phyloP scores from a whole-genome alignment of 306 rosid genomes.

The Coriaria nepalensis region DNA sequence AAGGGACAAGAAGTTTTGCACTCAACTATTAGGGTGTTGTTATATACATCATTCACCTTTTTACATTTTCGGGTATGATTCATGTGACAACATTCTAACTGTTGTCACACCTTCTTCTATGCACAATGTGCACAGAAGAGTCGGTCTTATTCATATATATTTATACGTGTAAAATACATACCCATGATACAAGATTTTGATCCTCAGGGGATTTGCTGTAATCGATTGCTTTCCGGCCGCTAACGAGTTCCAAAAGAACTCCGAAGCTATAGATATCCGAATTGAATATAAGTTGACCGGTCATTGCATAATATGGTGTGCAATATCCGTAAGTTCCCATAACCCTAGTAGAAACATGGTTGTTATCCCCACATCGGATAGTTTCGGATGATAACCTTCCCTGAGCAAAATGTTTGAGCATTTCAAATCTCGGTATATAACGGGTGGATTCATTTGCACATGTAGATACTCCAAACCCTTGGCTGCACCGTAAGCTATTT shows the following conservation, averaged over 20 bases:
- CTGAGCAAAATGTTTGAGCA: constrained; percentile 45
- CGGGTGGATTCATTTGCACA: constrained; percentile 42
- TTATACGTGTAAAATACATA: neutral
- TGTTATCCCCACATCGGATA: constrained; percentile 54
- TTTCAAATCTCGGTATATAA: constrained; percentile 59
- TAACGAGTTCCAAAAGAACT: constrained; percentile 50
- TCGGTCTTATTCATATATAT: too few species aligned
- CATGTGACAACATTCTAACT: too few species aligned
- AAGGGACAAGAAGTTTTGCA: too few species aligned
- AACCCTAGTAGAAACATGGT: constrained; percentile 57
- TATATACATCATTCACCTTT: too few species aligned
- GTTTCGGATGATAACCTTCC: constrained; percentile 39
- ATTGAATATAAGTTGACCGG: constrained; percentile 47
- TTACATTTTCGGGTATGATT: too few species aligned
- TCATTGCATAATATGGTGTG: constrained; percentile 60
- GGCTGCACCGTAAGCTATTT: constrained; percentile 58
- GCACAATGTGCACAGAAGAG: too few species aligned
- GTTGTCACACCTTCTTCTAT: too few species aligned
- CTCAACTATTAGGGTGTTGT: too few species aligned
- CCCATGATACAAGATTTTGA: constrained; percentile 11
- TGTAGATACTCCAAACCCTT: constrained; percentile 59
- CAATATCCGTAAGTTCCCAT: constrained; percentile 77
- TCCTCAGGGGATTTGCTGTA: constrained; percentile 1
- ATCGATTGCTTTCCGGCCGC: constrained; percentile 49
- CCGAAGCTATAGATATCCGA: constrained; percentile 68